Percentiles rank a stretch among this genome's conserved stretches.
Conservation (phyloP, 768 basidiomycete genomes). For the Panellus pusillus region DNA sequence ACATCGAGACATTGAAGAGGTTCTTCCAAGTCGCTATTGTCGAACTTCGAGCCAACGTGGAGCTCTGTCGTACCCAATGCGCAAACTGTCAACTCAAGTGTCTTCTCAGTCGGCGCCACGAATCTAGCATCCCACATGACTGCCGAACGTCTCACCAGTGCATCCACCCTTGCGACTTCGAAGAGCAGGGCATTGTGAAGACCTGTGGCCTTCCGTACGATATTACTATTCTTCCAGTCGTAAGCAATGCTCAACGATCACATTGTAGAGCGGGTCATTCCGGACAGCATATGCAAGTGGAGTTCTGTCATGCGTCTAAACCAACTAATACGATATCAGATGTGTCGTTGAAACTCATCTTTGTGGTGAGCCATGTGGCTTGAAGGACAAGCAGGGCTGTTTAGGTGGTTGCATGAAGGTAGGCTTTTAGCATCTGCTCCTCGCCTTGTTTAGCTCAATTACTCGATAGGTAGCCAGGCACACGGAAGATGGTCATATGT, state of each 20-base stretch:
- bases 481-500: constrained; percentile 48
- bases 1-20: constrained; percentile 46
- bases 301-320: background rate
- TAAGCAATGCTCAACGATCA: background rate
- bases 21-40: constrained; percentile 42
- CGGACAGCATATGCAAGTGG: constrained; percentile 52
- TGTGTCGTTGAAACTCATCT: constrained; percentile 52
- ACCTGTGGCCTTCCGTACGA: constrained; percentile 51
- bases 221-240: background rate
- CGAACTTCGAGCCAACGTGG: constrained; percentile 44
- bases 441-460: background rate
- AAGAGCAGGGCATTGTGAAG: constrained; percentile 32
- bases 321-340: constrained; percentile 30
- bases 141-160: constrained; percentile 55
- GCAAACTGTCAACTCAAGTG: constrained; percentile 49
- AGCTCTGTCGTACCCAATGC: constrained; percentile 53
- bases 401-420: constrained; percentile 54
- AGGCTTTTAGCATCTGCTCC: background rate
- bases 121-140: constrained; percentile 40
- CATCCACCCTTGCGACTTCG: constrained; percentile 42
- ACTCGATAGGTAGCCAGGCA: constrained; percentile 45
- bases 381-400: constrained; percentile 51
- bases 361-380: constrained; percentile 52
- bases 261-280: constrained; percentile 56
- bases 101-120: constrained; percentile 45